Evolutionary conservation across 345 rosid species (phyloP).

Genomic region (Syzygium aqueum): DNA sequence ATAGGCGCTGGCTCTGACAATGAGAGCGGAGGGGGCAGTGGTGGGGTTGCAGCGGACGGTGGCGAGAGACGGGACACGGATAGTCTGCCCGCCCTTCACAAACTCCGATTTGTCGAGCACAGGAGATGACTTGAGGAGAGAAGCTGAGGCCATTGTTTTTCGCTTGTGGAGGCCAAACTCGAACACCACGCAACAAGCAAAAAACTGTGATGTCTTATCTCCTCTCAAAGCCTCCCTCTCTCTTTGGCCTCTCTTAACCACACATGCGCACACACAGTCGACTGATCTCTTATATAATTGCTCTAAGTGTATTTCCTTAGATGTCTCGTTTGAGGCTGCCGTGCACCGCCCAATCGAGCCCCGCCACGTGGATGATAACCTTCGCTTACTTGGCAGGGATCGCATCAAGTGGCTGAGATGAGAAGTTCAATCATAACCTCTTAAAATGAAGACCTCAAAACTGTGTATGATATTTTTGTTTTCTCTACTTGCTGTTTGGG

Average conservation of each 20-base stretch:
- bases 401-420: slow-evolving; percentile 20
- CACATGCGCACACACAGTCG: slow-evolving; percentile 17
- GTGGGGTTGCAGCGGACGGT: slow-evolving; percentile 32
- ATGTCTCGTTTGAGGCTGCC: slow-evolving; percentile 77
- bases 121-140: slow-evolving; percentile 77
- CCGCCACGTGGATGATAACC: slow-evolving; percentile 50
- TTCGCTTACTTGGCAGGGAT: slow-evolving; percentile 16
- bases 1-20: slow-evolving; percentile 64
- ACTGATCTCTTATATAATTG: slow-evolving; percentile 27
- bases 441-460: not conserved
- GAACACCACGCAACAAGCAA: not conserved
- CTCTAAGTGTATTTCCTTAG: slow-evolving; percentile 14
- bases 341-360: slow-evolving; percentile 25
- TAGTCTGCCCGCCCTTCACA: slow-evolving; percentile 65
- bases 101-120: slow-evolving; percentile 79
- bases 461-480: slow-evolving; percentile 5
- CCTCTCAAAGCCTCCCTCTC: slow-evolving; percentile 9
- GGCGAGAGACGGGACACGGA: slow-evolving; percentile 52
- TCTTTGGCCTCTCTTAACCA: slow-evolving; percentile 22
- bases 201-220: slow-evolving; percentile 25
- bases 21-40: slow-evolving; percentile 25
- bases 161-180: not conserved
- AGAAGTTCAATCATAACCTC: slow-evolving; percentile 28
- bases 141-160: slow-evolving; percentile 71
- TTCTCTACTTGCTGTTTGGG: not conserved